Conservation (phyloP, 164 flowering plant genomes). For the Chimonanthus salicifolius region DNA sequence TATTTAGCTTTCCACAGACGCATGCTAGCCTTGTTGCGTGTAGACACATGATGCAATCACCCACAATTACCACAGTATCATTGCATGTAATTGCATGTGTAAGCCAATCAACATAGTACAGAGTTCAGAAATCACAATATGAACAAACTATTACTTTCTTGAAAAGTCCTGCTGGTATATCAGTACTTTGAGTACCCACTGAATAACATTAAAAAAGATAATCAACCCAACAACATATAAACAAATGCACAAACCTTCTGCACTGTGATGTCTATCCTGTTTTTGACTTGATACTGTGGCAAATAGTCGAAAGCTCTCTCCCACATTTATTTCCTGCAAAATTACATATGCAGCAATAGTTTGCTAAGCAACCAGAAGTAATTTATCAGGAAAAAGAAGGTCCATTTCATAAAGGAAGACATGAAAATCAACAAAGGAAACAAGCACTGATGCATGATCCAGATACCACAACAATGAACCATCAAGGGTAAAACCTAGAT, state of each 20-base stretch:
- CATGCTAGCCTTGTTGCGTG: too few relatives aligned
- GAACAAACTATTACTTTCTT: neutral
- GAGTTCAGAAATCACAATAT: neutral
- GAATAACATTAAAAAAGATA: too few relatives aligned
- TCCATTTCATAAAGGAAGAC: neutral
- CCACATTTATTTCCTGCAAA: slow-evolving; percentile 66
- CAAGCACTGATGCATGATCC: too few relatives aligned
- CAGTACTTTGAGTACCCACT: neutral
- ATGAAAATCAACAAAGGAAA: neutral
- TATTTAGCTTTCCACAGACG: too few relatives aligned
- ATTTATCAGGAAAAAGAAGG: neutral
- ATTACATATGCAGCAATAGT: neutral
- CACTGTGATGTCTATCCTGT: slow-evolving; percentile 26
- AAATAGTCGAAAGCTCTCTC: slow-evolving; percentile 73
- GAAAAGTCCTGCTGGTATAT: neutral
- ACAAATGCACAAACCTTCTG: slow-evolving; percentile 43
- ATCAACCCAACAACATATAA: neutral
- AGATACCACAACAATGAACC: too few relatives aligned
- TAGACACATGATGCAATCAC: too few relatives aligned
- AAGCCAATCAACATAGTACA: neutral
- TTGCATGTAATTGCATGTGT: too few relatives aligned
- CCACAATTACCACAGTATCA: neutral
- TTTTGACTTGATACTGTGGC: slow-evolving; percentile 64
- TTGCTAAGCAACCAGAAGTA: neutral
- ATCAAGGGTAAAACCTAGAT: too few relatives aligned